These are phyloP conservation scores for Rhizophora mangle DNA, from an alignment of 345 rosid genomes.

Conservation along the genomic window DNA sequence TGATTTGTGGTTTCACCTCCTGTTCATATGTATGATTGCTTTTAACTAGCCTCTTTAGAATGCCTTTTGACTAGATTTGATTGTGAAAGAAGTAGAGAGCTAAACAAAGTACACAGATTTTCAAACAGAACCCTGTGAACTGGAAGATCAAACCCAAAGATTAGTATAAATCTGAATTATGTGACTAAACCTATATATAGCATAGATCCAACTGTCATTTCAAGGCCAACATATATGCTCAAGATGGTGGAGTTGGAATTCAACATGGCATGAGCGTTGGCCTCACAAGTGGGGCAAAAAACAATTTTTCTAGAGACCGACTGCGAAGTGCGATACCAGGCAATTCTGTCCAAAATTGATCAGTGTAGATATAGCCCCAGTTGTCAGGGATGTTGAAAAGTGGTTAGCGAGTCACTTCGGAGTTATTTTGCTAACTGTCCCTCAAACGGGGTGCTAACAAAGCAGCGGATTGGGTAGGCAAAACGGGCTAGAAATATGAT, in stretches of 20 bases:
- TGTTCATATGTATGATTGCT: neutral
- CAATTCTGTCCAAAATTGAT: too few species aligned
- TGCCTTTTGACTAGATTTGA: neutral
- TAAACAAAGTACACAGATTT: neutral
- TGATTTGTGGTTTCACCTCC: neutral
- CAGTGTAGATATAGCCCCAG: too few species aligned
- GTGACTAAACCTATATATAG: neutral
- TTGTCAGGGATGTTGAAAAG: too few species aligned
- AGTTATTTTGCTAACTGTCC: too few species aligned
- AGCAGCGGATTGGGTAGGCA: too few species aligned
- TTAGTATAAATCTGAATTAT: neutral
- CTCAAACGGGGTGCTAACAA: too few species aligned
- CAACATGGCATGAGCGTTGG: too few species aligned
- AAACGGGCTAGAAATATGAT: too few species aligned
- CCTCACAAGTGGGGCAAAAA: too few species aligned
- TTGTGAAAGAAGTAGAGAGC: neutral
- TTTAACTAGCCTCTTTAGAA: neutral
- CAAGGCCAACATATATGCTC: neutral
- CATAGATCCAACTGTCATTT: neutral
- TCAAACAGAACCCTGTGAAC: neutral
- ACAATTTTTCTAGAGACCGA: too few species aligned
- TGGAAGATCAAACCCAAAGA: slow-evolving; percentile 4
- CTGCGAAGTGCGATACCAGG: too few species aligned
- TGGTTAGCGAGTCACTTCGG: too few species aligned
- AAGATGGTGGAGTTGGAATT: neutral